phyloP scores from a whole-genome alignment of 2,329 filamentous ascomycete species.

The Colletotrichum melonis region DNA sequence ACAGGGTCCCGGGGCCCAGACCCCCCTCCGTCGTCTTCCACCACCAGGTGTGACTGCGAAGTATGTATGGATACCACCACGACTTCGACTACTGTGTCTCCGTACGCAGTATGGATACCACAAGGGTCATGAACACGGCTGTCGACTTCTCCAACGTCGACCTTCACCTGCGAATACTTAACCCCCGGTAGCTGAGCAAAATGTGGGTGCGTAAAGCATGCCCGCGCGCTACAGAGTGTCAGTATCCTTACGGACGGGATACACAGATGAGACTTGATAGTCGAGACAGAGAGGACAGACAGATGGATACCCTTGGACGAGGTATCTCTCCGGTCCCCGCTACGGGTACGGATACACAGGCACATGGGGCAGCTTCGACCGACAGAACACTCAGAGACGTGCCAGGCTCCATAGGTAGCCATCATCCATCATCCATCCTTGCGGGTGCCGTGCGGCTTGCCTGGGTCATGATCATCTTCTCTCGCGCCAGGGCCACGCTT shows the following conservation, averaged over 20 bases:
- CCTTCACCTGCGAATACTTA: neutral
- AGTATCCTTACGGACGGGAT: neutral
- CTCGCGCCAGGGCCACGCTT: neutral
- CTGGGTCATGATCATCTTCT: neutral
- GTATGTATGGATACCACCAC: too few species aligned
- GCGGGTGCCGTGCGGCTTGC: neutral
- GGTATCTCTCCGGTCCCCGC: neutral
- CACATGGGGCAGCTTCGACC: neutral
- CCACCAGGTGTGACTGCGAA: neutral
- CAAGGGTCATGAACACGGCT: neutral
- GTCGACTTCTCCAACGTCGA: neutral
- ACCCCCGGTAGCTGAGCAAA: neutral
- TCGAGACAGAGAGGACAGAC: neutral
- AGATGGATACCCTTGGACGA: neutral
- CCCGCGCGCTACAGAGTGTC: neutral
- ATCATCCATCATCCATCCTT: neutral
- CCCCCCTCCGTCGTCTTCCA: conserved; percentile 4
- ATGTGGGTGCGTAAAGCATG: neutral
- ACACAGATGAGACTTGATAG: neutral
- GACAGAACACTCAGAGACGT: neutral
- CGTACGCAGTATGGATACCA: neutral
- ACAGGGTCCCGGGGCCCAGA: neutral
- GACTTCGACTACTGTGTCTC: neutral
- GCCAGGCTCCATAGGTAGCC: neutral
- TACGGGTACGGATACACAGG: neutral